phyloP scores from a whole-genome alignment of 176 grass and related monocot genomes.

The Carex kokanica region DNA sequence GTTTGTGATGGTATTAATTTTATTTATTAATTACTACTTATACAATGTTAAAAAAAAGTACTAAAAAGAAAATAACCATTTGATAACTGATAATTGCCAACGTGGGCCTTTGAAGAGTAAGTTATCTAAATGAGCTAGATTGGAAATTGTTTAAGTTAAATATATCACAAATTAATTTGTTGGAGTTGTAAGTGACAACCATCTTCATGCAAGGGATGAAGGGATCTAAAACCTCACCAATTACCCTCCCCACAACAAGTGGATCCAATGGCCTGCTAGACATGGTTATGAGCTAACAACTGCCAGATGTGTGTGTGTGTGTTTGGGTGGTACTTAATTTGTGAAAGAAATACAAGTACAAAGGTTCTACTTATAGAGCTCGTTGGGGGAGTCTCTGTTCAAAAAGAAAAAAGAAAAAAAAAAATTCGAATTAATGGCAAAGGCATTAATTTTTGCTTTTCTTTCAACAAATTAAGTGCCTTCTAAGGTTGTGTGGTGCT shows the following conservation, averaged over 20 bases:
- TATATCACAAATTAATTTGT: too few relatives aligned
- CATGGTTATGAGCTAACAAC: slow-evolving; percentile 32
- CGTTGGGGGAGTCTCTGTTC: background rate
- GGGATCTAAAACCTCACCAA: slow-evolving; percentile 86
- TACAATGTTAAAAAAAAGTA: too few relatives aligned
- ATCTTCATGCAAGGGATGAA: slow-evolving; percentile 82
- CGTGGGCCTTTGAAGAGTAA: too few relatives aligned
- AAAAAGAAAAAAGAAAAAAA: background rate
- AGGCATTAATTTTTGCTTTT: background rate
- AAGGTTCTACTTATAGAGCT: slow-evolving; percentile 11
- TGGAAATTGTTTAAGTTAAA: too few relatives aligned
- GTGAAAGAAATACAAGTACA: slow-evolving; percentile 15
- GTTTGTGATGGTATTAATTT: too few relatives aligned
- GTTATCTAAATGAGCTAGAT: too few relatives aligned
- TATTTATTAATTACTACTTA: too few relatives aligned
- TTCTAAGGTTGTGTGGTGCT: too few relatives aligned
- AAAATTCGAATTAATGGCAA: background rate
- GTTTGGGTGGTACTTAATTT: slow-evolving; percentile 16
- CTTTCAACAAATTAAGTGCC: too few relatives aligned
- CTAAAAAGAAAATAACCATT: too few relatives aligned
- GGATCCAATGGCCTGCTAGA: slow-evolving; percentile 54
- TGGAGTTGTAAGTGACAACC: slow-evolving; percentile 58
- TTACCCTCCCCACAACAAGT: slow-evolving; percentile 70
- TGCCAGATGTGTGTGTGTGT: background rate
- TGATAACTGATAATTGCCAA: too few relatives aligned